These are phyloP conservation scores for Leucocoprinus leucothites DNA, from an alignment of 768 basidiomycete species.

Conservation along the genomic window DNA sequence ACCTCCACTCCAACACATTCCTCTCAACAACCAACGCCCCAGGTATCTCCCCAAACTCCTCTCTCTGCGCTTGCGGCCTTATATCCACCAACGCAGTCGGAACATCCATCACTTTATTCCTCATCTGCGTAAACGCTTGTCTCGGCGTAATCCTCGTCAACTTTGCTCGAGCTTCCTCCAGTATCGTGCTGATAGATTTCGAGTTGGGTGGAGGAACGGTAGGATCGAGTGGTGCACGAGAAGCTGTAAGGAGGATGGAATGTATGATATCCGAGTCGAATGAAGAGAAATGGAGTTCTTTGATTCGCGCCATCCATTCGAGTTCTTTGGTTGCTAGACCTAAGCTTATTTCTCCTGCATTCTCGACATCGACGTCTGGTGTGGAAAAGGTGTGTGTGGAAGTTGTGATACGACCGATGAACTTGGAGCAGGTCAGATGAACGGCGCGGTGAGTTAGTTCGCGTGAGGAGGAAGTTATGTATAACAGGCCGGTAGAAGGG, in stretches of 20 bases:
- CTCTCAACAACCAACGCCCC: conserved; percentile 75
- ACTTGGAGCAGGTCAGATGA: conserved; percentile 63
- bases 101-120: conserved; percentile 45
- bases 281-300: conserved; percentile 47
- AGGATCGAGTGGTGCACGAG: conserved; percentile 57
- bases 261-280: conserved; percentile 68
- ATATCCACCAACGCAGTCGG: conserved; percentile 80
- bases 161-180: conserved; percentile 56
- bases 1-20: conserved; percentile 76
- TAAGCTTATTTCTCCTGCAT: background rate
- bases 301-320: conserved; percentile 45
- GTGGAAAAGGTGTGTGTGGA: conserved; percentile 22
- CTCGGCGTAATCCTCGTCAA: conserved; percentile 60
- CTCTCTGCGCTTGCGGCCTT: conserved; percentile 60
- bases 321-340: conserved; percentile 13
- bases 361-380: background rate
- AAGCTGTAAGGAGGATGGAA: conserved; percentile 68
- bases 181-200: conserved; percentile 51
- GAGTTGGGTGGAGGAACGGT: conserved; percentile 64
- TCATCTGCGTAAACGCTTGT: conserved; percentile 60
- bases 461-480: conserved; percentile 55
- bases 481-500: conserved; percentile 37
- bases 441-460: conserved; percentile 64
- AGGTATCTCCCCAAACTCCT: conserved; percentile 52
- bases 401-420: conserved; percentile 55